Base-by-base conservation (phyloP, 2,329 filamentous ascomycete species). In the Diaporthe destruens region DNA sequence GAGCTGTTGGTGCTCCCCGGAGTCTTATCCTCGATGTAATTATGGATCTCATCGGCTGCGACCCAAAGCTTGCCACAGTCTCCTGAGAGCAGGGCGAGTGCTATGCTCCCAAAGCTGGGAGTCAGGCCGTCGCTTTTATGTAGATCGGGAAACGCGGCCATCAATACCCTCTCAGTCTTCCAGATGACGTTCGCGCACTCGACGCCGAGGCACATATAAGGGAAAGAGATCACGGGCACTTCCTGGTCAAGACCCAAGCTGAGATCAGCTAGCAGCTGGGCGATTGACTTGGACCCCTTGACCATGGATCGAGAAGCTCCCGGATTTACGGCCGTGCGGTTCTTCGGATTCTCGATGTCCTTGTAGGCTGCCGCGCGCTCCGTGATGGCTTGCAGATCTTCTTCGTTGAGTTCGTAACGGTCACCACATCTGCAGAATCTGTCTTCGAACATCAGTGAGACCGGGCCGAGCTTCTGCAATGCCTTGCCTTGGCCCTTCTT, bases 401-500 rank as follows among this genome's bases (percentile, higher is more conserved):
- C 66, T 51, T 69, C 66, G 39, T 69, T 69, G 29, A 69, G 39
- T 23, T 57, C 66, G 36, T 69, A 56, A 8, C 66, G 53, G 36
- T 69, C 51, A 12, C 53, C 66, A 44, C 53, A 29, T 34, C 42
- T 55, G 42, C 66, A 69, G 36, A 69, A 69, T 2, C 66, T 55
- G 29, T 69, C 66, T 25, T 69, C 66, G 57, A 69, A 69, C 66
- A 69, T 69, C 25, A 57, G 23, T 12, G 66, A 69, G 29, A 69
- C 53, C 39, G 53, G 53, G 25, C 66, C 66, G 34, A 69, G 53
- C 23, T 69, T 56, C 34, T 57, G 66, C 53, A 69, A 25, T 25
- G 32, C 18, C 25, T 69, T 69, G 2, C 66, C 53, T 18, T 47
- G 29, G 8, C 29, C 32, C 23, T 69, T 57, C 39, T 56, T 69